A percentile compares a stretch with the other conserved stretches of the same genome.
Conservation (phyloP, 345 rosid genomes). For the Moringa oleifera region DNA sequence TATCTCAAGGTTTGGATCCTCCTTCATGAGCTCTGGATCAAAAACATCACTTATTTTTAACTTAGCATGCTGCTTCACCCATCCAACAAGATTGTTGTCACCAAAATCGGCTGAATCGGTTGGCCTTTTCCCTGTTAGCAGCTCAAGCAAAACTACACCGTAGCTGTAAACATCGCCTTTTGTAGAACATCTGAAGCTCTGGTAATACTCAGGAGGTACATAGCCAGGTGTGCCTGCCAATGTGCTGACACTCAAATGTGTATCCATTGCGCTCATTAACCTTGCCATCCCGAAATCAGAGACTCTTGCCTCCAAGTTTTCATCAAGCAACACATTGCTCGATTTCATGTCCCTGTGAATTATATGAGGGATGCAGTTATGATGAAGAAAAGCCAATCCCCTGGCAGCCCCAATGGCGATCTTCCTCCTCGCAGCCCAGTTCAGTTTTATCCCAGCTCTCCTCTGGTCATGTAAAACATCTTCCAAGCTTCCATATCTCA, state of each 20-base stretch:
- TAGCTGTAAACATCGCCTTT: constrained; percentile 95
- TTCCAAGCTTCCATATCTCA: constrained; percentile 91
- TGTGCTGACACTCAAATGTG: constrained; percentile 96
- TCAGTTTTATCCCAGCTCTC: constrained; percentile 62
- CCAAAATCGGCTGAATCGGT: constrained; percentile 96
- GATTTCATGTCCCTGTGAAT: constrained; percentile 99
- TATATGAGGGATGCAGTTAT: constrained; percentile 77
- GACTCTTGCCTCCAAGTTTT: constrained; percentile 83
- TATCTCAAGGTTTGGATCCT: constrained; percentile 61
- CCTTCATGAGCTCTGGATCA: constrained; percentile 67
- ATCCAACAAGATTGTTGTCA: constrained; percentile 94
- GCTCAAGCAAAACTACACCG: constrained; percentile 88
- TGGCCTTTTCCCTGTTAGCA: constrained; percentile 83
- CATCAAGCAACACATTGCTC: constrained; percentile 86
- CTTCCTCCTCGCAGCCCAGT: constrained; percentile 79
- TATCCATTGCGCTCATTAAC: constrained; percentile 82
- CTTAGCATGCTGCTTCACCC: constrained; percentile 94
- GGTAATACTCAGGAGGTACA: constrained; percentile 97
- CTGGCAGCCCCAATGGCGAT: constrained; percentile 89
- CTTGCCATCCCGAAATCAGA: constrained; percentile 99
- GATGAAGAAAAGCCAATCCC: constrained; percentile 91
- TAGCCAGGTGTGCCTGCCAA: constrained; percentile 96
- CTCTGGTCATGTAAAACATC: constrained; percentile 74
- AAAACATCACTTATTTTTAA: constrained; percentile 66
- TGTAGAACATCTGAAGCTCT: constrained; percentile 83